phyloP scores from a whole-genome alignment of 2,329 filamentous ascomycete species.

The Aspergillus sp. region DNA sequence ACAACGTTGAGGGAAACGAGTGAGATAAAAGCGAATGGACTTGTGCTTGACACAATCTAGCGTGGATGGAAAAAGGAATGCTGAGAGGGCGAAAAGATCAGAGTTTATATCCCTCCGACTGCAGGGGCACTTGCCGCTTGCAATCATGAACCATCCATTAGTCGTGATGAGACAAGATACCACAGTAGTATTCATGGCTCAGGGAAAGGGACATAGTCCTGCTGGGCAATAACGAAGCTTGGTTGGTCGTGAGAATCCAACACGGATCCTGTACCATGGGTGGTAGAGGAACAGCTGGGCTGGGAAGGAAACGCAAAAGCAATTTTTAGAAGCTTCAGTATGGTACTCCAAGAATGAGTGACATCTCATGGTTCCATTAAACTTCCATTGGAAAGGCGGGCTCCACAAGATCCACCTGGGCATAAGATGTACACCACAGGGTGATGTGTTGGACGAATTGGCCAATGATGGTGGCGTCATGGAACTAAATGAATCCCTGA shows the following conservation, averaged over 20 bases:
- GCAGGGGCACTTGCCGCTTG: slow-evolving; percentile 12
- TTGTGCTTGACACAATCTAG: slow-evolving; percentile 19
- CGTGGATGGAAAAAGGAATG: slow-evolving; percentile 14
- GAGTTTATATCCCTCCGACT: slow-evolving; percentile 28
- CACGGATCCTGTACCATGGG: slow-evolving; percentile 16
- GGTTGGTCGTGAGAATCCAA: slow-evolving; percentile 16
- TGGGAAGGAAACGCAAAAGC: slow-evolving; percentile 6
- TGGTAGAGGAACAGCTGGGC: slow-evolving; percentile 18
- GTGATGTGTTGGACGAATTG: background rate
- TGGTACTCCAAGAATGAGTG: slow-evolving; percentile 20
- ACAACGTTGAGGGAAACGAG: slow-evolving; percentile 21
- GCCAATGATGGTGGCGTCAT: slow-evolving; percentile 18
- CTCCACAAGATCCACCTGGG: slow-evolving; percentile 15
- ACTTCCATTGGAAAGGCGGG: slow-evolving; percentile 21
- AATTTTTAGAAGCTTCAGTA: slow-evolving; percentile 2
- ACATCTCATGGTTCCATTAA: slow-evolving; percentile 30
- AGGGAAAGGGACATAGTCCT: slow-evolving; percentile 13
- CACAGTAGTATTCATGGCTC: slow-evolving; percentile 29
- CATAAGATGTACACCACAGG: slow-evolving; percentile 2
- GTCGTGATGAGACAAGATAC: slow-evolving; percentile 23
- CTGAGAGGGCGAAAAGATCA: slow-evolving; percentile 6
- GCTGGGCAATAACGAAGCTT: background rate
- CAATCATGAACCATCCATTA: slow-evolving; percentile 10
- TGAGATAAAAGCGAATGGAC: slow-evolving; percentile 23
- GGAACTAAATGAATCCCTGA: background rate